Conservation (phyloP, 352 stramenopile species). For the Phytopythium montanum region DNA sequence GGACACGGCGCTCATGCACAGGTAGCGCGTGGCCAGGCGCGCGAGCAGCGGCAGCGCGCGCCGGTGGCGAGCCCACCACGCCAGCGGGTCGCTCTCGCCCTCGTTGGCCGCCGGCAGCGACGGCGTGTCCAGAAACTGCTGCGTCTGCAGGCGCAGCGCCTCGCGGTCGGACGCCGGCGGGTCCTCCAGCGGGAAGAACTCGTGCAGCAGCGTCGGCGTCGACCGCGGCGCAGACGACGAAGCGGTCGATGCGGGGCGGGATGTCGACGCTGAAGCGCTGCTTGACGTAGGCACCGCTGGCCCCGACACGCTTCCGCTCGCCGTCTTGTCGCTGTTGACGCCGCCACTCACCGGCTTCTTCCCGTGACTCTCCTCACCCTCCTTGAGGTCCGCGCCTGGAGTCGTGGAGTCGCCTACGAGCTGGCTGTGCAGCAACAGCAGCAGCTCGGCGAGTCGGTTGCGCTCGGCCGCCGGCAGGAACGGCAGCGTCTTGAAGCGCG, state of each 20-base stretch:
- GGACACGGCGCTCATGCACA: conserved; percentile 75
- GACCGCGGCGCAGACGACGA: conserved; percentile 6
- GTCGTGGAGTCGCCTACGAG: conserved; percentile 17
- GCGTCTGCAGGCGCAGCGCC: conserved; percentile 58
- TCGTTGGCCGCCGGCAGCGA: conserved; percentile 61
- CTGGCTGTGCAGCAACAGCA: conserved; percentile 47
- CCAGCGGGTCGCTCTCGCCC: conserved; percentile 70
- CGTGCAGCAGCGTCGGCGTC: conserved; percentile 33
- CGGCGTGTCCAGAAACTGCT: conserved; percentile 71
- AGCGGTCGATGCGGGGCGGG: not conserved
- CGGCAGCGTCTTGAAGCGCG: conserved; percentile 68
- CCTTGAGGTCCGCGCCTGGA: not conserved
- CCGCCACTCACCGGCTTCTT: conserved; percentile 13
- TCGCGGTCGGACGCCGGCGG: conserved; percentile 43
- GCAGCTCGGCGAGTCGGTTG: conserved; percentile 45
- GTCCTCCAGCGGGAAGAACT: conserved; percentile 64
- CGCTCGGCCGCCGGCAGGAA: conserved; percentile 58
- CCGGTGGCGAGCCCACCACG: conserved; percentile 80
- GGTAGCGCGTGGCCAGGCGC: conserved; percentile 66
- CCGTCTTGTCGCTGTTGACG: conserved; percentile 12
- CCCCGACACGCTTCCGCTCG: not conserved
- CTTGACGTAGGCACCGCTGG: not conserved
- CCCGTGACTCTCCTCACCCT: conserved; percentile 32
- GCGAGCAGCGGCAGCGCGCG: conserved; percentile 64
- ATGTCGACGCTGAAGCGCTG: not conserved